Base-by-base conservation (phyloP, 1,284 basidiomycete species). In the Tausonia pullulans region DNA sequence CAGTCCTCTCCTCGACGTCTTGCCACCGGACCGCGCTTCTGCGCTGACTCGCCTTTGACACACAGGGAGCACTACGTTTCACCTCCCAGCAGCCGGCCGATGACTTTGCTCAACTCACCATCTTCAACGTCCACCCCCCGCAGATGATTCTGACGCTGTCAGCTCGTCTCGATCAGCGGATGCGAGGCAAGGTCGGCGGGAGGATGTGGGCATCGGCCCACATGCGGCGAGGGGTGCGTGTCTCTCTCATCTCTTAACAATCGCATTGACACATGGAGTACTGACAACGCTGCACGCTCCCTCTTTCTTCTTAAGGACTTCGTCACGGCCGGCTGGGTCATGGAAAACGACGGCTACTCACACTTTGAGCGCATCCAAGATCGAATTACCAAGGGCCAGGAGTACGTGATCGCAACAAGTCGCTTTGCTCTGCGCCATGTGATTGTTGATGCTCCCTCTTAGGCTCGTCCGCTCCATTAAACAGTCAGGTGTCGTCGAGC, bases 181-280 rank as follows among this genome's bases (percentile, higher is more conserved):
- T 81, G 77, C 64, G 66, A 2, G 69, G 72, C 46, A 49, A 69
- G 46, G 75, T 71, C 9, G 71, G 61, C 0, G 79, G 79, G 3
- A 71, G 79, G 14, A 71, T 76, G 56, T 81, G 81, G 80, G 74
- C 79, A 71, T 76, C 76, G 46, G 78, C 77, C 2, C 81, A 81
- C 49, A 80, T 81, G 79, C 75, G 79, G 40, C 72, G 79, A 49
- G 80, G 80, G 1, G 27, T 27, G 27, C 27, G 27, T 27, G 27
- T 27, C 27, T 27, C 27, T 27, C 27, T 27, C 27, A 27, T 27
- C 27, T 27, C 27, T 27, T 27, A 27, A 27, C 1, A 27, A 27
- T 27, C 27, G 27, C 27, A 2, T 27, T 27, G 27, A 2, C 27
- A 27, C 27, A 27, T 27, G 27, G 27, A 27, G 27, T 27, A 27